Evolutionary conservation across 2,329 filamentous ascomycete species (phyloP).

Genomic region (Pseudohalonectria lignicola): DNA sequence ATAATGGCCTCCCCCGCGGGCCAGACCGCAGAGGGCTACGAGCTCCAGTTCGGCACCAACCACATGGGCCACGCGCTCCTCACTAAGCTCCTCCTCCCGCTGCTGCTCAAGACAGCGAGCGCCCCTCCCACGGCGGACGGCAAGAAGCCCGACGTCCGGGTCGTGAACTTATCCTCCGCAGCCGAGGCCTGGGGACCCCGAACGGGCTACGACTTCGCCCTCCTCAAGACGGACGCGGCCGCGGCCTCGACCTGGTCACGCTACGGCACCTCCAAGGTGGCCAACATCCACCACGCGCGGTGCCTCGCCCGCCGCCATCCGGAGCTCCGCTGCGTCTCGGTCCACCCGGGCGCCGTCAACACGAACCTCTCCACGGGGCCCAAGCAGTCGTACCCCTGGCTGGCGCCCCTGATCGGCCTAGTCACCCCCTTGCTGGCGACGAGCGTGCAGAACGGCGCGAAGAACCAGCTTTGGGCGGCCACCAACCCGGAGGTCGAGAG

Average conservation of each 20-base stretch:
- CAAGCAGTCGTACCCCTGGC: conserved; percentile 8
- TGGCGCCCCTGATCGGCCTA: background rate
- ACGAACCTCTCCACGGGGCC: conserved; percentile 6
- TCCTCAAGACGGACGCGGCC: conserved; percentile 8
- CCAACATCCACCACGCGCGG: conserved; percentile 27
- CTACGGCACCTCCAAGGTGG: conserved; percentile 35
- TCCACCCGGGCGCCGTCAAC: conserved; percentile 1
- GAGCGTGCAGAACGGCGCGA: conserved; percentile 17
- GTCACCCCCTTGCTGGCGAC: conserved; percentile 1
- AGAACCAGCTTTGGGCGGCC: conserved; percentile 31
- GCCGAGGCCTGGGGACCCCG: conserved; percentile 8
- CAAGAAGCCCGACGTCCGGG: conserved; percentile 11
- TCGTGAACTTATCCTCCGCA: conserved; percentile 12
- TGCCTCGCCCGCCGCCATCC: conserved; percentile 10
- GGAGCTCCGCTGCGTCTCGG: background rate
- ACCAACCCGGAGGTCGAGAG: conserved; percentile 17
- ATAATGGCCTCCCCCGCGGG: conserved; percentile 24
- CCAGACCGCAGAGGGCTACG: conserved; percentile 30
- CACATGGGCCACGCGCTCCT: conserved; percentile 34
- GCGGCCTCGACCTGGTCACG: conserved; percentile 10
- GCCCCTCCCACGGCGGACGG: background rate
- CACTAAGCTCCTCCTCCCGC: conserved; percentile 20
- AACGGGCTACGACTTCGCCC: conserved; percentile 4
- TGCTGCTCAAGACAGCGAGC: conserved; percentile 11
- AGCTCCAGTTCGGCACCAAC: conserved; percentile 35